Conservation (phyloP, 345 rosid species). For the Eucalyptus lansdowneana region DNA sequence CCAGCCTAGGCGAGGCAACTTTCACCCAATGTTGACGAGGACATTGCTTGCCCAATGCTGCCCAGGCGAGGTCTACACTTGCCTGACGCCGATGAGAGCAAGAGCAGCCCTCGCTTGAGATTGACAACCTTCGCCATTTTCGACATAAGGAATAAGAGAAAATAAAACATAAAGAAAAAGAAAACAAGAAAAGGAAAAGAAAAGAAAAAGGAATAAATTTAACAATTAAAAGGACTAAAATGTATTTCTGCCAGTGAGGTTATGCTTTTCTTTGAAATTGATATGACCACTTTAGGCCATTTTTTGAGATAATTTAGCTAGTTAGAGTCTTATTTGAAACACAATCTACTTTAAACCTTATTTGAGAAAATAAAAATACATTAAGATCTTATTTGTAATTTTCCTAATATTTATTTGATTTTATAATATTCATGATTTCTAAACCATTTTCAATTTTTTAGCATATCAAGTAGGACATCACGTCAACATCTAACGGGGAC, state of each 20-base stretch:
- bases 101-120: too few relatives aligned
- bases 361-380: rapidly evolving
- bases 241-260: rapidly evolving
- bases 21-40: too few relatives aligned
- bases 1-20: rapidly evolving
- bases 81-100: rapidly evolving
- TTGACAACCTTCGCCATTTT: rapidly evolving
- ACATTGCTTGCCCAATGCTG: rapidly evolving
- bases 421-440: neutral
- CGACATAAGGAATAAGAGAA: rapidly evolving
- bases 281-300: too few relatives aligned
- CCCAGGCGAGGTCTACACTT: rapidly evolving
- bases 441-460: neutral
- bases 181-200: too few relatives aligned
- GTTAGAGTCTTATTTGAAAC: too few relatives aligned
- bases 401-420: too few relatives aligned
- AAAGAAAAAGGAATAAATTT: too few relatives aligned
- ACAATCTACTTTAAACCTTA: rapidly evolving
- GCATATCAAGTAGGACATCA: neutral
- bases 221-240: too few relatives aligned
- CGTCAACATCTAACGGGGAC: neutral
- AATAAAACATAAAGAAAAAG: too few relatives aligned
- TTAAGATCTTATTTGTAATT: too few relatives aligned
- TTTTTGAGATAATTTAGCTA: too few relatives aligned
- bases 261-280: rapidly evolving